Base-by-base conservation (phyloP, 2,329 filamentous ascomycete genomes). In the Cladophialophora bantiana region DNA sequence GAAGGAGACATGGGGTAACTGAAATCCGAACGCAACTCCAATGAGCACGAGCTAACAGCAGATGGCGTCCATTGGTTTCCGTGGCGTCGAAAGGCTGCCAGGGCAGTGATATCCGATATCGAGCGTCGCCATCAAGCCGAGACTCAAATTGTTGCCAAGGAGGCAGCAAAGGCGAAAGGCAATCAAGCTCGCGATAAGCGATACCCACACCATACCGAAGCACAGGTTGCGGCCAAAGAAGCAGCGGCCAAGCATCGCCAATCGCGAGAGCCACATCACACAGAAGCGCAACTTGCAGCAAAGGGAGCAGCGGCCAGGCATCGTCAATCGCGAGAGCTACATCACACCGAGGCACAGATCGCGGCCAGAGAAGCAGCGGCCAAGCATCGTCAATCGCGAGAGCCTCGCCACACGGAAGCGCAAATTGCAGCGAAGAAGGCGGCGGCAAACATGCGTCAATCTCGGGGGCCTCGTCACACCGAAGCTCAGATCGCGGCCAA, bases 401-500 rank as follows among this genome's bases (percentile, higher is more conserved):
- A 63, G 6, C 60, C 60, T 9, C 61, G 59, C 26, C 53, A 64
- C 54, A 59, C 61, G 3, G 61, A 64, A 53, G 59, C 59, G 2
- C 64, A 57, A 38, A 66, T 66, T 42, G 64, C 59, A n/a, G 54
- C 59, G 1, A 66, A 63, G 31, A 34, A 66, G 38, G 64, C 64
- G 12, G 58, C 57, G 40, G 38, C 32, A 32, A 62, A 57, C 18
- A 62, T 55, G 15, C 38, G 62, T 54, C 56, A 62, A 13, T 7
- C 31, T 12, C 34, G 55, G 26, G 53, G 56, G 13, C 57, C 53
- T 55, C 65, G 64, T n/a, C 65, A 67, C 48, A 67, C 65, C 4
- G 65, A 67, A 34, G 54, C 53, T 32, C 65, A 67, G 36, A 67
- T 67, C 32, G 65, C 65, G n/a, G 65, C 65, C 5, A 67, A 67